These are phyloP conservation scores for Dactylellina haptotyla DNA, from an alignment of 2,329 filamentous ascomycete species.

Conservation along the genomic window DNA sequence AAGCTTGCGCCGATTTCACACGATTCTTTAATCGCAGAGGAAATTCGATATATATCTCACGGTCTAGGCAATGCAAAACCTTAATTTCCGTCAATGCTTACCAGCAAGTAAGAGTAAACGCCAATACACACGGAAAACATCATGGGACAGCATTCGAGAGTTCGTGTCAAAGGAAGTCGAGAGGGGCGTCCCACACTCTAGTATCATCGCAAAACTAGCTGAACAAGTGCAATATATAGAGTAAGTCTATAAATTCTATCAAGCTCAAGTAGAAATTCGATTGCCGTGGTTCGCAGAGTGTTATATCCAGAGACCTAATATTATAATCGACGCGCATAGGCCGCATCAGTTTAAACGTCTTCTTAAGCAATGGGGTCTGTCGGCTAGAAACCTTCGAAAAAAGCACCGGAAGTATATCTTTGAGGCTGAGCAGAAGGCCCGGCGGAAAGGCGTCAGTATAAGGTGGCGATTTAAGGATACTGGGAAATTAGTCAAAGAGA, in stretches of 20 bases:
- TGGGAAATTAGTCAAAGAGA: neutral
- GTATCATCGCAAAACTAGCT: slow-evolving; percentile 19
- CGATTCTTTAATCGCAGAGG: neutral
- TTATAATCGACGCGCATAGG: no score
- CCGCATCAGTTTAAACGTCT: slow-evolving; percentile 18
- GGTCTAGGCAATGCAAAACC: neutral
- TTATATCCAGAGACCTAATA: no score
- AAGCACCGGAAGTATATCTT: slow-evolving; percentile 29
- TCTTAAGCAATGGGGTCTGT: slow-evolving; percentile 1
- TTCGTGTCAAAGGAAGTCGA: slow-evolving; percentile 2
- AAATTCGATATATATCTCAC: neutral
- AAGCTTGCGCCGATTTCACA: neutral
- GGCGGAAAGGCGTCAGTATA: neutral
- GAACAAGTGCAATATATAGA: slow-evolving; percentile 4
- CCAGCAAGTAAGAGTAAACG: neutral
- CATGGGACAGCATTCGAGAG: slow-evolving; percentile 10
- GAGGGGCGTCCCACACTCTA: neutral
- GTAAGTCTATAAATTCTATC: no score
- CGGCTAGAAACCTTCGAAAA: slow-evolving; percentile 14
- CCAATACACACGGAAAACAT: neutral
- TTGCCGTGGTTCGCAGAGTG: no score
- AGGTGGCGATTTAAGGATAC: slow-evolving; percentile 4
- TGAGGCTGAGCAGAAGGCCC: neutral
- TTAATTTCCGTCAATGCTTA: neutral
- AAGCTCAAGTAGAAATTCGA: no score